Evolutionary conservation across 2,329 filamentous ascomycete genomes (phyloP), one percentile per base, ranked within the genome.

Genomic region (Mollisiaceae sp.): DNA sequence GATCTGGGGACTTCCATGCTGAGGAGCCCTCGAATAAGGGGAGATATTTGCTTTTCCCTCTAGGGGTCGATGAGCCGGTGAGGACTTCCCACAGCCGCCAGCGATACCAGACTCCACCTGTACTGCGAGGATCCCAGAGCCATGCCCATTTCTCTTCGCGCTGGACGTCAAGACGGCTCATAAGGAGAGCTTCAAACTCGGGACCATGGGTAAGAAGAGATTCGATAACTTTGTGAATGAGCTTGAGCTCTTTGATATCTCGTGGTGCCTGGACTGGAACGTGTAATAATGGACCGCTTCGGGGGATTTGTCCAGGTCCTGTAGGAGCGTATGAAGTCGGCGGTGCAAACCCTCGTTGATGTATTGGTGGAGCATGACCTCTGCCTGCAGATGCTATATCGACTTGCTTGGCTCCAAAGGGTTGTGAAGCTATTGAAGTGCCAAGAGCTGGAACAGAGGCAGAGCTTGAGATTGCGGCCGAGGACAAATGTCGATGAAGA

Each of bases 121-220:
- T 82, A 73, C 89, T 94, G 70, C 89, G 86, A 22, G 93, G 86
- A 76, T 98, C 91, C 89, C 92, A 99, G 5, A 99, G 82, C 91
- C 94, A 99, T 0, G 93, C 91, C 89, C 94, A 98, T 70, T 90
- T 93, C 77, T 97, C 92, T 66, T 97, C 92, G 47, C 84, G 85
- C 75, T 97, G 92, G 0, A 98, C 91, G 62, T 93, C 88, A 0
- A 91, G 87, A 20, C 92, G 85, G 59, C 89, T 90, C 95, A 98
- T 98, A 8, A 99, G 84, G 1, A 97, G 82, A 5, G 94, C 93
- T 78, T 99, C 95, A 67, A 97, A 96, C 74, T 95, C 92, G 0
- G 92, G 88, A 0, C 94, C 93, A 71, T 95, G 88, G 24, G 88
- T 86, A 9, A 97, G 81, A 0, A 98, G 82, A 2, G 86, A 85